phyloP scores from a whole-genome alignment of 129 eudicot genomes.

The Calendula officinalis region DNA sequence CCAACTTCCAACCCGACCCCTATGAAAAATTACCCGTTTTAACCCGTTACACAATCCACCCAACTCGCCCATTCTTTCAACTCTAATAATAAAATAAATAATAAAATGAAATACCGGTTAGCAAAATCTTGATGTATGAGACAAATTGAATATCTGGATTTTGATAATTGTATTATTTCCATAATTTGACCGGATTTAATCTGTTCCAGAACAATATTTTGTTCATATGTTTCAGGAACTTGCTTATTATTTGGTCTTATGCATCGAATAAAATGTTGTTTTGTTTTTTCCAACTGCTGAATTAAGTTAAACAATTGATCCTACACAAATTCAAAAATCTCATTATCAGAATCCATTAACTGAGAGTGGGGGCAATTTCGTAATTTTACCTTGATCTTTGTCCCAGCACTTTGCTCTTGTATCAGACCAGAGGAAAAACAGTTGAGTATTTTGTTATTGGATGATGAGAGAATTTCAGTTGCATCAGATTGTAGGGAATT shows the following conservation, averaged over 20 bases:
- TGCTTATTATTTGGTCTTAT: conserved; percentile 81
- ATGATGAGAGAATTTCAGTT: conserved; percentile 51
- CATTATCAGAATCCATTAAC: background rate
- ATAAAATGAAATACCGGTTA: conserved; percentile 47
- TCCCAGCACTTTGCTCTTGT: conserved; percentile 67
- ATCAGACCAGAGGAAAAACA: conserved; percentile 13
- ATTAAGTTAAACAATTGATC: conserved; percentile 74
- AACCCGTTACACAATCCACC: background rate
- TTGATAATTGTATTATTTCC: conserved; percentile 72
- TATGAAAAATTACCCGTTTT: background rate
- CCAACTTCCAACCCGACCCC: background rate
- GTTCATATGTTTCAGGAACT: conserved; percentile 71
- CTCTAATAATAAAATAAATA: background rate
- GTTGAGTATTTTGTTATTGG: conserved; percentile 42
- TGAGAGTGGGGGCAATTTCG: background rate
- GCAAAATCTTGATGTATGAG: conserved; percentile 90
- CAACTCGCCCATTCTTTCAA: background rate
- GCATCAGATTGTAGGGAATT: conserved; percentile 61
- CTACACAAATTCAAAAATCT: conserved; percentile 44
- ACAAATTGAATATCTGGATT: conserved; percentile 70
- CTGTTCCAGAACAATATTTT: conserved; percentile 69
- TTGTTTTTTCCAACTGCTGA: conserved; percentile 73
- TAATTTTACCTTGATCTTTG: conserved; percentile 73
- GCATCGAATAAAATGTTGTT: conserved; percentile 89
- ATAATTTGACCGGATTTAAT: conserved; percentile 75